Base-by-base conservation (phyloP, 306 rosid genomes). In the Abrus precatorius region DNA sequence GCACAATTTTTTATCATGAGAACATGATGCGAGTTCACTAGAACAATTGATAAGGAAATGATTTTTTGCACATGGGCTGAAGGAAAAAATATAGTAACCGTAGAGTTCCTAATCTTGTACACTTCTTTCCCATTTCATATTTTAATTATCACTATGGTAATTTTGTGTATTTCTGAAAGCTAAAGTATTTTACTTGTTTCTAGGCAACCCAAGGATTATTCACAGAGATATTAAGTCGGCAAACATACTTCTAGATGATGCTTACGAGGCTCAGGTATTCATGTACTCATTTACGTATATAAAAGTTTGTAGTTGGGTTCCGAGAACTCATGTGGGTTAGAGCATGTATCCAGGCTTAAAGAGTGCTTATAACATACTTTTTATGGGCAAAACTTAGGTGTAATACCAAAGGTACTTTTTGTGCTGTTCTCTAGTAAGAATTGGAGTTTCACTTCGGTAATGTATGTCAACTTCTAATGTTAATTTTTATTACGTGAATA, bases 211-310 rank as follows among this genome's bases (percentile, higher is more conserved):
- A 60, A 96, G 74, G 82, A 93, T 96, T 75, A 96, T 96, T 82
- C 98, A 96, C 83, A 85, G 98, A 86, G 99, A 96, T 80, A 96
- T 96, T 55, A 96, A 93, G 81, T 93, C 99, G 0, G 89, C 98
- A 6, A 96, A 96, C 80, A 96, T 96, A 83, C 94, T 96, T 30
- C 72, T 96, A 85, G 98, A 93, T 84, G 79, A 92, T 74, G 88
- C 82, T 36, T 96, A 82, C 61, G 98, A 93, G 72, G 98, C 98
- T 45, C 85, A 90, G 92, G 96, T 86, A 83, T 13, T 84, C 70
- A 34, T 61, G 43, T 32, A 43, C 43, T 10, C 33, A 20, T 20
- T 20, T 20, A 20, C 20, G 20, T 20, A 20, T 20, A 20, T 20
- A 20, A 20, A 20, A 20, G 20, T 20, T 20, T 20, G 20, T 20